phyloP scores from a whole-genome alignment of 108 stramenopile genomes.

The Skeletonema grethae region DNA sequence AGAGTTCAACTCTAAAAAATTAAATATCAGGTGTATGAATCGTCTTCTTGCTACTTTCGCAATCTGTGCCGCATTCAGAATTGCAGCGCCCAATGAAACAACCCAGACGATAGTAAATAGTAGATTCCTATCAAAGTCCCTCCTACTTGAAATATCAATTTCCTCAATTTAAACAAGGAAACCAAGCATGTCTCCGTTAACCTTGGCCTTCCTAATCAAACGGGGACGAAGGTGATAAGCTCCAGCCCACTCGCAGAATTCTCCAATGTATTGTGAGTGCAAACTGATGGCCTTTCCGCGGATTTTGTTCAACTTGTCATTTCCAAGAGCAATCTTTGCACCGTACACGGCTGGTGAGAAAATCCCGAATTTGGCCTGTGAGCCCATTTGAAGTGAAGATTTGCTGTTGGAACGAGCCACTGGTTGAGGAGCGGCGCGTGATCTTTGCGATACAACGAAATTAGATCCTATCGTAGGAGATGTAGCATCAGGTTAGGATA shows the following conservation, averaged over 20 bases:
- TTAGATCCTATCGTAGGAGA: constrained; percentile 54
- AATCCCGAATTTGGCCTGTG: constrained; percentile 92
- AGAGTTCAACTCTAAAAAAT: too few species aligned
- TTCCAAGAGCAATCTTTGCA: constrained; percentile 89
- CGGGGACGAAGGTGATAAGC: constrained; percentile 91
- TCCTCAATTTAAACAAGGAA: constrained; percentile 85
- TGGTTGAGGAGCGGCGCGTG: constrained; percentile 37
- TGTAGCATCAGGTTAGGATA: neutral
- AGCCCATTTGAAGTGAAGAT: constrained; percentile 69
- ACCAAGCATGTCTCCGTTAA: constrained; percentile 93
- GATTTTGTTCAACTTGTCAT: constrained; percentile 80
- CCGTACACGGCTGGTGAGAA: constrained; percentile 97
- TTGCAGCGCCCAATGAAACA: neutral
- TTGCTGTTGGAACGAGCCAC: constrained; percentile 37
- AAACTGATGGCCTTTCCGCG: constrained; percentile 92
- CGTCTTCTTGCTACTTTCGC: too few species aligned
- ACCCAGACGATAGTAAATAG: neutral
- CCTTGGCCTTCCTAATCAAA: constrained; percentile 83
- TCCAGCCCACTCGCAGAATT: constrained; percentile 91
- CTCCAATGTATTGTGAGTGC: constrained; percentile 92
- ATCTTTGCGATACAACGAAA: constrained; percentile 79
- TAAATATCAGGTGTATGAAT: too few species aligned
- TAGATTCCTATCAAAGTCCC: neutral
- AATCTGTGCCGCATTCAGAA: neutral
- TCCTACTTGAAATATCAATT: neutral